These are phyloP conservation scores for Monsonia emarginata DNA, from an alignment of 441 rosid genomes.

Conservation along the genomic window DNA sequence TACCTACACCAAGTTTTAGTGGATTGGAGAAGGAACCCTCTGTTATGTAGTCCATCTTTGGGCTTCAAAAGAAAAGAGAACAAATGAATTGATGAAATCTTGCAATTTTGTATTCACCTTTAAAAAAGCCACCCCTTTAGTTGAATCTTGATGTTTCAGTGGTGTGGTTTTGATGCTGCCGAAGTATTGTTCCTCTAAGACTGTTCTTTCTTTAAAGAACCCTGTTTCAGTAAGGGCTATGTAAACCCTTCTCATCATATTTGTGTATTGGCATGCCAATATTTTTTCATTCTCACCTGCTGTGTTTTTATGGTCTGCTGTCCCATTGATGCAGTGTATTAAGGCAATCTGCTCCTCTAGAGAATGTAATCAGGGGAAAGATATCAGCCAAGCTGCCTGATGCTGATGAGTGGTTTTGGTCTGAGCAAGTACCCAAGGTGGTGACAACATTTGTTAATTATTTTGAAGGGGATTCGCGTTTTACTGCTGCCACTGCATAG, in stretches of 20 bases:
- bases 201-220: not conserved
- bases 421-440: constrained; percentile 61
- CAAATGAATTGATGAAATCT: not conserved
- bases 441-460: constrained; percentile 59
- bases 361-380: constrained; percentile 73
- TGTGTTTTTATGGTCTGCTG: constrained; percentile 9
- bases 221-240: constrained; percentile 1
- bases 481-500: constrained; percentile 55
- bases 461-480: constrained; percentile 61
- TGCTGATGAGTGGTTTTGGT: constrained; percentile 77
- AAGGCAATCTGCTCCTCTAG: constrained; percentile 71
- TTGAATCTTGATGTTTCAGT: not conserved
- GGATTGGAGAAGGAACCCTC: not conserved
- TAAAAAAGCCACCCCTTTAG: not conserved
- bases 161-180: not conserved
- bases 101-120: not conserved
- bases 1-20: not conserved
- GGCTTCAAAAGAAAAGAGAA: not conserved
- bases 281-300: not conserved
- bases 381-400: constrained; percentile 70
- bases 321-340: constrained; percentile 52
- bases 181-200: not conserved
- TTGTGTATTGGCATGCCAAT: not conserved
- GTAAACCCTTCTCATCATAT: not conserved
- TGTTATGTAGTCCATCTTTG: not conserved